Evolutionary conservation across 805 yeast species (phyloP).

Genomic region (Hermanozyma aechmeae): DNA sequence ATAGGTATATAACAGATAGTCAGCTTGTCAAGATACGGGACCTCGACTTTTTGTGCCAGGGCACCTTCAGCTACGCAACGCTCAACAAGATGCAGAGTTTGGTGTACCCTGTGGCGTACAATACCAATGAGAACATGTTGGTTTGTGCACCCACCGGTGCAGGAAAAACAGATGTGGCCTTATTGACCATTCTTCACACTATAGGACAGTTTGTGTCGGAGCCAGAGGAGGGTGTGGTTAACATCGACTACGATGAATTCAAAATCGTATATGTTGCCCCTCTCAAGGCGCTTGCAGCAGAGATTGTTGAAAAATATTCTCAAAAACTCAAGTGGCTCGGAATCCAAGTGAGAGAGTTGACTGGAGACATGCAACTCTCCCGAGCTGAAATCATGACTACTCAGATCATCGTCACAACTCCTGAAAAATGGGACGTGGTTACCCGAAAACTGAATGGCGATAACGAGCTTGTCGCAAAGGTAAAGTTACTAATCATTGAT

Average conservation of each 20-base stretch:
- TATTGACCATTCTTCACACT: conserved; percentile 38
- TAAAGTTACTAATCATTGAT: conserved; percentile 81
- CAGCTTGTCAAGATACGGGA: conserved; percentile 49
- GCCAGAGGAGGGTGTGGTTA: conserved; percentile 36
- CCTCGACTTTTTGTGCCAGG: conserved; percentile 70
- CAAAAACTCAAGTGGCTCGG: conserved; percentile 78
- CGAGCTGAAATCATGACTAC: conserved; percentile 70
- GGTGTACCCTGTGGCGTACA: conserved; percentile 86
- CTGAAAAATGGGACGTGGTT: conserved; percentile 97
- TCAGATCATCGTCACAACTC: conserved; percentile 87
- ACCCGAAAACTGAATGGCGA: conserved; percentile 82
- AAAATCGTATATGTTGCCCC: conserved; percentile 93
- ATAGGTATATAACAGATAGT: conserved; percentile 31
- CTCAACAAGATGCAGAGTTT: conserved; percentile 85
- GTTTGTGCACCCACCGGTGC: conserved; percentile 16
- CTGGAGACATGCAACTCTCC: conserved; percentile 93
- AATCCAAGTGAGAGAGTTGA: conserved; percentile 74
- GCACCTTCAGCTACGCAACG: conserved; percentile 75
- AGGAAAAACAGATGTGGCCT: conserved; percentile 14
- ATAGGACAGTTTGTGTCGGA: conserved; percentile 62
- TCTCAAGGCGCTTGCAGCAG: conserved; percentile 89
- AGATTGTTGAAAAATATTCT: conserved; percentile 84
- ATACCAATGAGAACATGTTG: conserved; percentile 83
- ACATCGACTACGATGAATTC: conserved; percentile 74
- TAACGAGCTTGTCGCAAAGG: conserved; percentile 46